Evolutionary conservation across 352 stramenopile genomes (phyloP).

Genomic region (Phytophthora lateralis): DNA sequence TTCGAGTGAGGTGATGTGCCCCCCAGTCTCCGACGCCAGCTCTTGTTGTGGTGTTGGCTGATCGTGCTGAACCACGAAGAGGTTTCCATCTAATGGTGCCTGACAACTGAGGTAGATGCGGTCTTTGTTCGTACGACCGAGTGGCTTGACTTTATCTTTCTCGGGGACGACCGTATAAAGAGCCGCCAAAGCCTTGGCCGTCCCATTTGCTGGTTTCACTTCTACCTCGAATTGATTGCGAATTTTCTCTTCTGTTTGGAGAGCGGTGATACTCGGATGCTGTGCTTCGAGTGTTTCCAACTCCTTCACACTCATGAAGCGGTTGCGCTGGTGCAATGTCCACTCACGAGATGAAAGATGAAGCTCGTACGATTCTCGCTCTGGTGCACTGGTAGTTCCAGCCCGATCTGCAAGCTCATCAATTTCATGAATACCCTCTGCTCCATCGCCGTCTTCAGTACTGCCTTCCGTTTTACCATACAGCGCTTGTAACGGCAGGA

Average conservation of each 20-base stretch:
- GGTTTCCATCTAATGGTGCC: conserved; percentile 34
- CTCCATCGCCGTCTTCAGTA: conserved; percentile 9
- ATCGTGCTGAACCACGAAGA: conserved; percentile 46
- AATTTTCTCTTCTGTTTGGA: conserved; percentile 53
- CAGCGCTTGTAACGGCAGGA: conserved; percentile 46
- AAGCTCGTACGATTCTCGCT: conserved; percentile 64
- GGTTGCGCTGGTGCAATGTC: conserved; percentile 47
- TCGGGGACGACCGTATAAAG: conserved; percentile 42
- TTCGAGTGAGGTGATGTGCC: conserved; percentile 45
- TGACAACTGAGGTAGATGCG: conserved; percentile 58
- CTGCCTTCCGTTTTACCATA: conserved; percentile 2
- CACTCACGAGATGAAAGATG: conserved; percentile 48
- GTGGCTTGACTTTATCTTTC: conserved; percentile 26
- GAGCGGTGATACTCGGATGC: conserved; percentile 41
- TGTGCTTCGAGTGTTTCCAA: conserved; percentile 50
- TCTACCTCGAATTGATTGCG: conserved; percentile 59
- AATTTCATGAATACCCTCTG: conserved; percentile 1
- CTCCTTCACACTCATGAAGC: conserved; percentile 57
- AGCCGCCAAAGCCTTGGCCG: conserved; percentile 42
- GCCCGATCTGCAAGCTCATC: conserved; percentile 2
- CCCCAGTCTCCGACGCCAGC: conserved; percentile 44
- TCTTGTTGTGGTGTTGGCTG: conserved; percentile 39
- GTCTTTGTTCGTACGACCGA: conserved; percentile 18
- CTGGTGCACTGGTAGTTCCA: conserved; percentile 1
- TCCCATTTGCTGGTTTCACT: conserved; percentile 16